Evolutionary conservation across 176 grass and related monocot species (phyloP).

Genomic region (Bonia amplexicaulis): DNA sequence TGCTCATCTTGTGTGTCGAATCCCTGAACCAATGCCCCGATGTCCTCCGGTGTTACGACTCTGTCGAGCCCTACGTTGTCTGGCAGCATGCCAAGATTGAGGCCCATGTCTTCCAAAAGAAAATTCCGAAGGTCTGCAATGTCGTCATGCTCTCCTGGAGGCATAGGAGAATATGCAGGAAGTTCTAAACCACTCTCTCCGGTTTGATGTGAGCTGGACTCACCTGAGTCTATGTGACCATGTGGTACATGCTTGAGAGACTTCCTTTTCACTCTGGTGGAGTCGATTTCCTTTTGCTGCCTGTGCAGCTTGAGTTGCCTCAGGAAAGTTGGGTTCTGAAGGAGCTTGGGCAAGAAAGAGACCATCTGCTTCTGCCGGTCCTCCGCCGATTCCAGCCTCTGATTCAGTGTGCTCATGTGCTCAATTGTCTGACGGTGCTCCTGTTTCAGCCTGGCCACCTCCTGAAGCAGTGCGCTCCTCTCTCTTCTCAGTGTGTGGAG

Average conservation of each 20-base stretch:
- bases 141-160: not conserved
- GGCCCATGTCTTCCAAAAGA: constrained; percentile 33
- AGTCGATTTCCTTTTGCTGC: constrained; percentile 38
- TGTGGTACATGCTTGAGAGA: constrained; percentile 56
- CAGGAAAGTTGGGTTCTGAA: constrained; percentile 61
- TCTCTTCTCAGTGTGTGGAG: constrained; percentile 59
- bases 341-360: constrained; percentile 78
- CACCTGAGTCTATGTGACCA: constrained; percentile 29
- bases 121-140: constrained; percentile 33
- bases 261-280: constrained; percentile 52
- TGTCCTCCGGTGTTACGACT: constrained; percentile 6
- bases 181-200: constrained; percentile 25
- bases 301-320: constrained; percentile 49
- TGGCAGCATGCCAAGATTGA: constrained; percentile 29
- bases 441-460: constrained; percentile 58
- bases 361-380: constrained; percentile 84
- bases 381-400: constrained; percentile 63
- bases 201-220: constrained; percentile 29
- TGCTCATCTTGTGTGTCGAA: constrained; percentile 30
- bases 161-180: constrained; percentile 1
- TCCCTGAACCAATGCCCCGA: constrained; percentile 29
- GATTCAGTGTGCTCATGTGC: constrained; percentile 66
- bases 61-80: constrained; percentile 16
- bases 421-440: constrained; percentile 63
- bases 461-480: constrained; percentile 48